Percentiles rank a stretch among this genome's conserved stretches.
Evolutionary conservation across 208 protist genomes (phyloP).

Genomic region (Trypanosoma congolense): DNA sequence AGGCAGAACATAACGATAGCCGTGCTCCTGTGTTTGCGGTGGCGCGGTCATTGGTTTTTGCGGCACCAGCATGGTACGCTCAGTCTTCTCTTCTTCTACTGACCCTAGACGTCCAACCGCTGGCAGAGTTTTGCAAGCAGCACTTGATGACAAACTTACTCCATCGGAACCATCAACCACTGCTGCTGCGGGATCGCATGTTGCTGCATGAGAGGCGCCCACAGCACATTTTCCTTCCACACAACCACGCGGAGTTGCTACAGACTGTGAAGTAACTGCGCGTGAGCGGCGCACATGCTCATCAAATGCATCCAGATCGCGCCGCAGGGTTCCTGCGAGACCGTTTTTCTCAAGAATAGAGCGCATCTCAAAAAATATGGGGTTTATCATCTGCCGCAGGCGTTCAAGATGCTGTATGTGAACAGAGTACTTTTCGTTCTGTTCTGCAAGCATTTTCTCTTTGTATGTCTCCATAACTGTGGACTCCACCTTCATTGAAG

Average conservation of each 20-base stretch:
- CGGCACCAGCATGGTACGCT: conserved; percentile 1
- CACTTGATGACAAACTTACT: not conserved
- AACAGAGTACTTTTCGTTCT: conserved; percentile 63
- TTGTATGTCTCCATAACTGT: conserved; percentile 65
- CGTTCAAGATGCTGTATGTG: conserved; percentile 62
- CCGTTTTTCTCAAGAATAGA: conserved; percentile 51
- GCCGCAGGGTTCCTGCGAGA: conserved; percentile 35
- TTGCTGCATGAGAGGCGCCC: conserved; percentile 5
- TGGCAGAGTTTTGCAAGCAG: conserved; percentile 12
- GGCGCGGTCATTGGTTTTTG: conserved; percentile 8
- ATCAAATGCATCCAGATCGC: conserved; percentile 56
- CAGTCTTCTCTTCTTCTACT: not conserved
- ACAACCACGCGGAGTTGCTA: not conserved
- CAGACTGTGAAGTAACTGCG: not conserved
- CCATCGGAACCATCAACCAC: not conserved
- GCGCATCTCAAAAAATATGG: conserved; percentile 65
- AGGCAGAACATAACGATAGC: conserved; percentile 1
- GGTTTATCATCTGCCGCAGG: conserved; percentile 41
- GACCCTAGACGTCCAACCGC: not conserved
- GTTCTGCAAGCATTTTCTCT: conserved; percentile 66
- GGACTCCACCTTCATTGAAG: conserved; percentile 68
- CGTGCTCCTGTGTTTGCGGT: not conserved
- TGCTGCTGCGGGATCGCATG: conserved; percentile 1
- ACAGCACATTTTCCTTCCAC: conserved; percentile 4
- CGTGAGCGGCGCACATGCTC: conserved; percentile 21